Conservation (phyloP, 73 alveolate genomes). For the Paramecium tetraurelia region DNA sequence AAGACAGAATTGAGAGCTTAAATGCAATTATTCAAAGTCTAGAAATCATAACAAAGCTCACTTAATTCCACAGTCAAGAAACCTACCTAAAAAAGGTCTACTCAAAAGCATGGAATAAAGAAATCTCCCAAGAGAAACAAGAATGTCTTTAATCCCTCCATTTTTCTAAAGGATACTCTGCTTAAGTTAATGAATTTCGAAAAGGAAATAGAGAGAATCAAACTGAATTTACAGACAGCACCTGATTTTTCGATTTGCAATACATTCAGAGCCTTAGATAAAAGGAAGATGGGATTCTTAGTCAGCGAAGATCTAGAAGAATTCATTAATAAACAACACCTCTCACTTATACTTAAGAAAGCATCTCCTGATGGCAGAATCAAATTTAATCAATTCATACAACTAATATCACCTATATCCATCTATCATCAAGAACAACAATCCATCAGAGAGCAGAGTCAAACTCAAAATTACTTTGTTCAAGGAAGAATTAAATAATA, state of each 20-base stretch:
- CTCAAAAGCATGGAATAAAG: background rate
- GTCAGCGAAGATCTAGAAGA: background rate
- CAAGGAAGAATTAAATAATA: background rate
- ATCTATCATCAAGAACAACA: background rate
- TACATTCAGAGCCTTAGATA: background rate
- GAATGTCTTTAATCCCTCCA: background rate
- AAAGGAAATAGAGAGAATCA: background rate
- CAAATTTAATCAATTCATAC: background rate
- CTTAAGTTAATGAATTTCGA: background rate
- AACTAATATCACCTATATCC: background rate
- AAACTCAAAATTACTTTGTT: background rate
- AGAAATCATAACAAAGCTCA: background rate
- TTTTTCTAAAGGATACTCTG: background rate
- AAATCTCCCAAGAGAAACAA: background rate
- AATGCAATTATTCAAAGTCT: conserved; percentile 8
- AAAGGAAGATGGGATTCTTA: background rate
- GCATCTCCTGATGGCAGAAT: background rate
- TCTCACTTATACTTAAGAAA: background rate
- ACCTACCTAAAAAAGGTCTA: background rate
- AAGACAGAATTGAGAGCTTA: conserved; percentile 36
- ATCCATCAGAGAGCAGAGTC: background rate
- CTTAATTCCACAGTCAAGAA: background rate
- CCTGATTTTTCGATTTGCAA: conserved; percentile 8
- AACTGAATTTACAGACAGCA: background rate
- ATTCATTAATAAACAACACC: background rate